Percentiles rank a stretch among this genome's conserved stretches.
Conservation (phyloP, 805 yeast species). For the Barnettozyma sp. region DNA sequence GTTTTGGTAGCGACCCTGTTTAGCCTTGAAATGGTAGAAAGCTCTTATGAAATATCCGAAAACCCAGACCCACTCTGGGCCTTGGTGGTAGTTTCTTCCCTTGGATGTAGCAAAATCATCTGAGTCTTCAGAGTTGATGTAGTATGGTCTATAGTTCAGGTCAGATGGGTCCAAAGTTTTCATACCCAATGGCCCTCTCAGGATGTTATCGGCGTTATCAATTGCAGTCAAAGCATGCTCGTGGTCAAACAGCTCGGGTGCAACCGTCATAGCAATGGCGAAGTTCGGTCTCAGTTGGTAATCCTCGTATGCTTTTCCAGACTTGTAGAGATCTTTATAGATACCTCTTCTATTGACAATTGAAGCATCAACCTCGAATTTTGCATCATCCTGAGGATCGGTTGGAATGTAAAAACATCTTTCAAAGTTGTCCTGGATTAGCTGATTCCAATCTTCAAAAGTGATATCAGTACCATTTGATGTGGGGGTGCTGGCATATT, state of each 20-base stretch:
- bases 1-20: slow-evolving; percentile 31
- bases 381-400: slow-evolving; percentile 50
- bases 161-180: slow-evolving; percentile 89
- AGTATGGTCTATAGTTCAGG: slow-evolving; percentile 85
- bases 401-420: slow-evolving; percentile 68
- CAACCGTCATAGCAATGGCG: slow-evolving; percentile 87
- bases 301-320: slow-evolving; percentile 88
- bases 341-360: slow-evolving; percentile 87
- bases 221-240: slow-evolving; percentile 59
- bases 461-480: slow-evolving; percentile 51
- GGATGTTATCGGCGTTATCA: slow-evolving; percentile 57
- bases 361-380: slow-evolving; percentile 53
- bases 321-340: slow-evolving; percentile 76
- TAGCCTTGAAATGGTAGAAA: slow-evolving; percentile 45
- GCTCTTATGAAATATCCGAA: slow-evolving; percentile 86
- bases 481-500: slow-evolving; percentile 46
- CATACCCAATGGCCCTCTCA: slow-evolving; percentile 91
- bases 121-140: slow-evolving; percentile 71
- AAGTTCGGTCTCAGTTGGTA: slow-evolving; percentile 91
- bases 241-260: slow-evolving; percentile 80
- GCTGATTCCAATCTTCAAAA: slow-evolving; percentile 64
- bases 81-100: slow-evolving; percentile 96
- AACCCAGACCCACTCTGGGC: slow-evolving; percentile 98
- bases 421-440: slow-evolving; percentile 71
- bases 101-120: slow-evolving; percentile 87